Conservation (phyloP, 2,329 filamentous ascomycete species). For the Aspergillus hiratsukae region DNA sequence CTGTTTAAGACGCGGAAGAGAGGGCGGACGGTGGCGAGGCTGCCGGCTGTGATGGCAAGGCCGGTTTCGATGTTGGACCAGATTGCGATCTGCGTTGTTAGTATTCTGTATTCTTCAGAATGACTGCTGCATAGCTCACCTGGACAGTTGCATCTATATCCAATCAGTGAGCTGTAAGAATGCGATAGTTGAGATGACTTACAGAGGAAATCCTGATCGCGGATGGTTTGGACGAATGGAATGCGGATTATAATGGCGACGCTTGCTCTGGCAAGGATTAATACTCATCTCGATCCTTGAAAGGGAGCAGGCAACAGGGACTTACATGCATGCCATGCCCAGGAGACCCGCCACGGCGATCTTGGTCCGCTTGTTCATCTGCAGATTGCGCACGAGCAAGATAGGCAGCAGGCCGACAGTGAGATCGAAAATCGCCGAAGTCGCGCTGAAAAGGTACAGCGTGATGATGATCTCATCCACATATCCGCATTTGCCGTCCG, state of each 20-base stretch:
- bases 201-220: constrained; percentile 16
- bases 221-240: constrained; percentile 12
- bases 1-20: constrained; percentile 4
- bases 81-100: constrained; percentile 13
- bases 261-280: constrained; percentile 11
- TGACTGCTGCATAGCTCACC: neutral
- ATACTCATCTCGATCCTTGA: neutral
- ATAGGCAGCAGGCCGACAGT: constrained; percentile 17
- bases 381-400: constrained; percentile 17
- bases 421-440: constrained; percentile 13
- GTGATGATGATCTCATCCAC: constrained; percentile 7
- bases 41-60: constrained; percentile 18
- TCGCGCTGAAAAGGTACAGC: constrained; percentile 19
- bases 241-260: constrained; percentile 16
- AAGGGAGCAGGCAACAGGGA: neutral
- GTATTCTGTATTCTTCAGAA: neutral
- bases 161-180: neutral
- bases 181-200: neutral
- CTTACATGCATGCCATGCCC: constrained; percentile 20
- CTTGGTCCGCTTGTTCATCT: constrained; percentile 17
- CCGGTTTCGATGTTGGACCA: constrained; percentile 21
- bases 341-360: constrained; percentile 14
- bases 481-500: constrained; percentile 9
- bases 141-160: neutral
- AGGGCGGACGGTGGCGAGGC: constrained; percentile 17